Base-by-base conservation (phyloP, 2,329 filamentous ascomycete species). In the Clonostachys solani region DNA sequence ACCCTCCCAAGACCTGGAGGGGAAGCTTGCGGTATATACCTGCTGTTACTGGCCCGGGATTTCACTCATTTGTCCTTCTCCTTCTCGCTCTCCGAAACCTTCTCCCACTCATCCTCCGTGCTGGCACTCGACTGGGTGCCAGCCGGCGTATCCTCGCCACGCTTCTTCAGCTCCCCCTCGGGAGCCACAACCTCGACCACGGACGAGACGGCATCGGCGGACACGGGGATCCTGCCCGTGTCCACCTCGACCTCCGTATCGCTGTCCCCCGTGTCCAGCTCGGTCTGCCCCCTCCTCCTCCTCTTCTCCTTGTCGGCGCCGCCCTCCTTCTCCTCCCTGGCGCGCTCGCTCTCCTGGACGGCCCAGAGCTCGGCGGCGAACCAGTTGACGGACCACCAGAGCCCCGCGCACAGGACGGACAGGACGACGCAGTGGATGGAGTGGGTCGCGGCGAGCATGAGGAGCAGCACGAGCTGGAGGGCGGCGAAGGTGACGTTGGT, bases 371-470 rank as follows among this genome's bases (percentile, higher is more conserved):
- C 92, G 42, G 71, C 71, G 47, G 89, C 91, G 62, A 99, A 97
- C 94, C 94, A 99, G 78, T 97, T 97, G 71, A 97, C 92, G 48
- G 87, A 83, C 73, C 81, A 91, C 94, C 94, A 99, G 35, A 97
- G 77, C 5, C 88, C 87, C 33, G 73, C 92, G 53, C 83, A 89
- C 10, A 99, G 74, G 49, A 84, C 60, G 12, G 89, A 95, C 6
- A 99, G 80, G 49, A 92, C 76, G 52, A 90, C 65, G 61, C 96
- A 96, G 75, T 97, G 94, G 53, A 95, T 79, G 71, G 87, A 95
- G 68, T 87, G 83, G 8, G 92, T 99, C 48, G 83, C 85, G 55
- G 90, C 50, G 45, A 97, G 80, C 52, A 99, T 86, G 46, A 71
- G 66, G 54, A 89, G 68, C 55, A 97, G 84, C 40, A 95, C 76